Evolutionary conservation across 495 filamentous ascomycete species (phyloP).

Genomic region (Podospora sp.): DNA sequence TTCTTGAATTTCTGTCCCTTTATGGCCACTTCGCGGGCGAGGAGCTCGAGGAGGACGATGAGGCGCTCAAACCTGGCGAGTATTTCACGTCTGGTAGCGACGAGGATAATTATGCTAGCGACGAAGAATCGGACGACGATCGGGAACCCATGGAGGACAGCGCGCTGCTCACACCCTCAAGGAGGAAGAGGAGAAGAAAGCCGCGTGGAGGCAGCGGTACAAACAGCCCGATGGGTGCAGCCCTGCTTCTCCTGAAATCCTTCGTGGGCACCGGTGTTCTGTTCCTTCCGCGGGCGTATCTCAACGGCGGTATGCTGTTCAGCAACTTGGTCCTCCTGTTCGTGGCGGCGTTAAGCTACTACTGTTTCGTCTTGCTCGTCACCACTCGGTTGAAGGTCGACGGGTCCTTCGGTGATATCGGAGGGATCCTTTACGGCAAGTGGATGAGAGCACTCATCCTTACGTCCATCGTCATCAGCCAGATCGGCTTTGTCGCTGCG

Average conservation of each 20-base stretch:
- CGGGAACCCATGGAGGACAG: constrained; percentile 79
- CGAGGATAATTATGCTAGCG: constrained; percentile 46
- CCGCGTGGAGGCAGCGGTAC: constrained; percentile 69
- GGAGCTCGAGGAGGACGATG: constrained; percentile 92
- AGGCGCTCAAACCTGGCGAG: constrained; percentile 78
- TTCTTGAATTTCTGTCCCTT: constrained; percentile 90
- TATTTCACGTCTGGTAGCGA: constrained; percentile 77
- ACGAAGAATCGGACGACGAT: constrained; percentile 61
- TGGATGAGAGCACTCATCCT: constrained; percentile 88
- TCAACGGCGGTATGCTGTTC: constrained; percentile 97
- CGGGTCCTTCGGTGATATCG: constrained; percentile 95
- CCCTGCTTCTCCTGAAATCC: constrained; percentile 85
- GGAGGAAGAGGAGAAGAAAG: constrained; percentile 71
- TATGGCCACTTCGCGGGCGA: constrained; percentile 98
- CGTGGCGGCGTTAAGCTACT: constrained; percentile 85
- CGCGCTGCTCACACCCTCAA: constrained; percentile 72
- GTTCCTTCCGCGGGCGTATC: constrained; percentile 87
- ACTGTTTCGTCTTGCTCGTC: constrained; percentile 93
- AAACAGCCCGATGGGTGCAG: constrained; percentile 71
- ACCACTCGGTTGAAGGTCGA: constrained; percentile 80
- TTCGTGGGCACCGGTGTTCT: constrained; percentile 98
- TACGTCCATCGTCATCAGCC: constrained; percentile 86
- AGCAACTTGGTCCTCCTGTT: constrained; percentile 84
- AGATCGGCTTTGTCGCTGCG: constrained; percentile 94
- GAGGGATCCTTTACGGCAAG: constrained; percentile 85